Base-by-base conservation (phyloP, 1,284 basidiomycete species). In the Phellopilus nigrolimitatus region DNA sequence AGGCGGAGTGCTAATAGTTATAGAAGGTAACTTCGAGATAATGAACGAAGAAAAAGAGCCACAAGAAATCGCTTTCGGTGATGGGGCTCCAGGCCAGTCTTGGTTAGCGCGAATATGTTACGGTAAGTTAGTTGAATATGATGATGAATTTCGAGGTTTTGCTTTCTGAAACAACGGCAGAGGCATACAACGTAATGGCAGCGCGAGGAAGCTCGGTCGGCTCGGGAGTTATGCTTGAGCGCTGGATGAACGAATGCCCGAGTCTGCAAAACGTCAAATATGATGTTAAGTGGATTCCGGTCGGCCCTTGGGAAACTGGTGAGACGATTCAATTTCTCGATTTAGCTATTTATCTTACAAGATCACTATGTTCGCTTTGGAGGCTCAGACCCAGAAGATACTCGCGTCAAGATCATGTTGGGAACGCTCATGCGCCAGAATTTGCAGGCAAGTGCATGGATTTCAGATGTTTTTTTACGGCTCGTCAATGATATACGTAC, bases 1-100 rank as follows among this genome's bases (percentile, higher is more conserved):
- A 56, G 54, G 54, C 19, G 58, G 58, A 12, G 42, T 60, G 12
- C 51, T 56, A 12, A 53, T 58, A 10, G 42, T 53, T 28, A 51
- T 50, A 1, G 58, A 60, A 27, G 52, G 52, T 10, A 57, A 58
- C 30, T 28, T 56, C 6, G 57, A 60, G 37, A 31, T 58, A 17
- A 24, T 42, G 31, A 50, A 50, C 27, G 27, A 31, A 15, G 15
- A 25, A 3, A n/a, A 28, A 15, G 10, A 42, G n/a, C 17, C 40
- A 1, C 39, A 39, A 15, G 47, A 39, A 21, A 30, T 50, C 17
- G 48, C 41, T n/a, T 43, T 42, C 28, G 48, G 48, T 7, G 24
- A 43, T 9, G 48, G 39, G 33, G 40, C 40, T 24, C 41, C 48
- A 5, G 48, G 40, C 8, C 28, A 50, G 25, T 42, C 39, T 3